These are phyloP conservation scores for Withania somnifera DNA, from an alignment of 305 asterid species.

Conservation along the genomic window DNA sequence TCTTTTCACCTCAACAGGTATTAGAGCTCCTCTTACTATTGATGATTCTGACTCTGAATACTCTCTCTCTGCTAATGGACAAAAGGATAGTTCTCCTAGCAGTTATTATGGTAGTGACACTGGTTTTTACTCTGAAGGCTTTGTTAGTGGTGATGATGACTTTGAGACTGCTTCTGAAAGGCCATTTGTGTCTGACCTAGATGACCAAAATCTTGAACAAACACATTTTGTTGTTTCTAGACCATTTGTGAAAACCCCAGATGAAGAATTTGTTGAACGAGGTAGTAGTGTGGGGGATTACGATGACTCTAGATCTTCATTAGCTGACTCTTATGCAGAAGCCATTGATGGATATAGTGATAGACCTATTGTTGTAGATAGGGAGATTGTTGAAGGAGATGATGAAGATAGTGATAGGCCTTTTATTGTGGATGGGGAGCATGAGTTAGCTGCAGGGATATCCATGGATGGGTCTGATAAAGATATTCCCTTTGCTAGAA, in stretches of 20 bases:
- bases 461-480: slow-evolving; percentile 3
- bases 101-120: slow-evolving; percentile 38
- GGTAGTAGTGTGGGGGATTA: slow-evolving; percentile 3
- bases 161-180: slow-evolving; percentile 30
- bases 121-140: slow-evolving; percentile 36
- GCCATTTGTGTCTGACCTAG: slow-evolving; percentile 14
- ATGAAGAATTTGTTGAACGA: slow-evolving; percentile 10
- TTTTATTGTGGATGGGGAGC: slow-evolving; percentile 19
- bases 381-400: neutral
- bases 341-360: slow-evolving; percentile 10
- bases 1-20: slow-evolving; percentile 40
- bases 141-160: slow-evolving; percentile 47
- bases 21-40: slow-evolving; percentile 81
- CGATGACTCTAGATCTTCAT: slow-evolving; percentile 15
- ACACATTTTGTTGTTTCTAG: slow-evolving; percentile 22
- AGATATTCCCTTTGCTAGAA: neutral
- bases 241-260: slow-evolving; percentile 27
- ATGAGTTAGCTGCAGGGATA: slow-evolving; percentile 11
- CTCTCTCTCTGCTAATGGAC: slow-evolving; percentile 24
- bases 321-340: slow-evolving; percentile 6
- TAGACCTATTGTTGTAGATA: slow-evolving; percentile 22
- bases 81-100: slow-evolving; percentile 24
- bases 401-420: slow-evolving; percentile 14
- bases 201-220: slow-evolving; percentile 27
- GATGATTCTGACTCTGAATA: slow-evolving; percentile 71